phyloP scores from a whole-genome alignment of 306 rosid genomes.

The Fagus sylvatica region DNA sequence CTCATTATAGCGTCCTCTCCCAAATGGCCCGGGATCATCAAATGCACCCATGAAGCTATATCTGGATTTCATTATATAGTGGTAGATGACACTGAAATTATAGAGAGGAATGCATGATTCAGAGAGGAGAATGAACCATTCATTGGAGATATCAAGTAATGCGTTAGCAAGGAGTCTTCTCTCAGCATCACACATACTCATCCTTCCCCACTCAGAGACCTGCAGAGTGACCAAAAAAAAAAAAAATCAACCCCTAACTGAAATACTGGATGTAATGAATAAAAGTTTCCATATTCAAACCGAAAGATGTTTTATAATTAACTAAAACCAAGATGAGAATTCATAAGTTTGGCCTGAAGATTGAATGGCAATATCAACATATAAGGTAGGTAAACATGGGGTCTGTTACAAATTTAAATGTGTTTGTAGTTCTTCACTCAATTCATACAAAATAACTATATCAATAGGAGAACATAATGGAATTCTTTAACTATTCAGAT shows the following conservation, averaged over 20 bases:
- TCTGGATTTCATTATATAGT: slow-evolving; percentile 62
- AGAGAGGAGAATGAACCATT: slow-evolving; percentile 80
- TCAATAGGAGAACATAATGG: not conserved
- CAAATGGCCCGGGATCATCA: slow-evolving; percentile 80
- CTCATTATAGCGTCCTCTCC: slow-evolving; percentile 78
- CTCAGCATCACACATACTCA: slow-evolving; percentile 98
- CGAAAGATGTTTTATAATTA: slow-evolving; percentile 6
- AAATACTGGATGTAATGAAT: not conserved
- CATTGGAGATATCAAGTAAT: slow-evolving; percentile 81
- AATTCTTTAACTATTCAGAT: not conserved
- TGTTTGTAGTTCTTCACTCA: not conserved
- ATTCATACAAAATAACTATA: not conserved
- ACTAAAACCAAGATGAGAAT: not conserved
- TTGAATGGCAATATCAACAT: not conserved
- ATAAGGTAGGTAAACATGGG: not conserved
- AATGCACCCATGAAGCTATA: slow-evolving; percentile 73
- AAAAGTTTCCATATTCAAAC: not conserved
- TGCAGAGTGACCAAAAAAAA: slow-evolving; percentile 30
- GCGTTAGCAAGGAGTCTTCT: slow-evolving; percentile 92
- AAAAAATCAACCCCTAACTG: not conserved
- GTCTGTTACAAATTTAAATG: not conserved
- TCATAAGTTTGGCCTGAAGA: not conserved
- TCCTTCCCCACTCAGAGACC: slow-evolving; percentile 94
- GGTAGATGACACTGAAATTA: slow-evolving; percentile 58
- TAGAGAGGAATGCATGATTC: slow-evolving; percentile 94